Evolutionary conservation across 2,329 filamentous ascomycete genomes (phyloP).

Genomic region (Aspergillus unguis): DNA sequence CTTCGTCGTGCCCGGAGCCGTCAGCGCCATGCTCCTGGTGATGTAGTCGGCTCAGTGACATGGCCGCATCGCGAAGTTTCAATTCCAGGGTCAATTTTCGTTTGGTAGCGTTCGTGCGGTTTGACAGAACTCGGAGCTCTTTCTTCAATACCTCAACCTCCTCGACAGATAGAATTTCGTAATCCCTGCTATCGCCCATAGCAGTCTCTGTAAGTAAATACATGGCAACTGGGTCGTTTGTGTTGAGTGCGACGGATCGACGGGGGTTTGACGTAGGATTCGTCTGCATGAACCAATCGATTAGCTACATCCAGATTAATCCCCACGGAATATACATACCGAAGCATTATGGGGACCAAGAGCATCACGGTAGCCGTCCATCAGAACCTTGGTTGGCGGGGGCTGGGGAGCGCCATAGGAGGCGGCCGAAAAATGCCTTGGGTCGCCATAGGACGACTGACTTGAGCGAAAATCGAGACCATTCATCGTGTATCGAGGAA

Average conservation of each 20-base stretch:
- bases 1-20: slow-evolving; percentile 61
- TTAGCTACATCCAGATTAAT: too few species aligned
- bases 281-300: slow-evolving; percentile 45
- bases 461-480: slow-evolving; percentile 38
- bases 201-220: slow-evolving; percentile 93
- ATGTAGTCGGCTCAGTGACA: slow-evolving; percentile 79
- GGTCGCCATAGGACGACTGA: slow-evolving; percentile 42
- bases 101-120: slow-evolving; percentile 76
- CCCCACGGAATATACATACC: slow-evolving; percentile 41
- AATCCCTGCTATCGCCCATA: slow-evolving; percentile 80
- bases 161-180: slow-evolving; percentile 81
- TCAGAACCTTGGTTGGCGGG: slow-evolving; percentile 46
- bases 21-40: slow-evolving; percentile 43
- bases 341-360: slow-evolving; percentile 54
- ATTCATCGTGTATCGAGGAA: slow-evolving; percentile 29
- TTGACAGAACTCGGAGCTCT: slow-evolving; percentile 67
- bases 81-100: slow-evolving; percentile 84
- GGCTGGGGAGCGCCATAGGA: slow-evolving; percentile 33
- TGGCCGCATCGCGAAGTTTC: slow-evolving; percentile 90
- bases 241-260: slow-evolving; percentile 40
- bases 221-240: slow-evolving; percentile 67
- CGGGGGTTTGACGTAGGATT: slow-evolving; percentile 38
- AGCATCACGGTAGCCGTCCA: slow-evolving; percentile 60
- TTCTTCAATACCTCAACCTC: slow-evolving; percentile 91
- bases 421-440: slow-evolving; percentile 35